Evolutionary conservation across 257 asterid genomes (phyloP).

Genomic region (Gentiana macrophylla): DNA sequence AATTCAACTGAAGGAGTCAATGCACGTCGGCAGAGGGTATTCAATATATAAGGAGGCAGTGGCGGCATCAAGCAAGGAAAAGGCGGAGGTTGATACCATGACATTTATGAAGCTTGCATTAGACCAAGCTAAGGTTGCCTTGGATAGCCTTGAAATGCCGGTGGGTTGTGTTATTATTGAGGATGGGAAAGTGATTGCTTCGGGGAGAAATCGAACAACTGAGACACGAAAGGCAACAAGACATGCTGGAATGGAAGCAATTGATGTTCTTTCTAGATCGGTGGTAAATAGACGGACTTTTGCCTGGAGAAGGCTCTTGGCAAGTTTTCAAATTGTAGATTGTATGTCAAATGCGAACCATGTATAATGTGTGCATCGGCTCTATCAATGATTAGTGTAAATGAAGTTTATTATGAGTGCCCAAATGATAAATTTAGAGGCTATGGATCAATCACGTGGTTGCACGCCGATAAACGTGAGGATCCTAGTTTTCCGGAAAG

Average conservation of each 20-base stretch:
- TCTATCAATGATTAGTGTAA: slow-evolving; percentile 54
- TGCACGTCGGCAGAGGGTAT: too few species aligned
- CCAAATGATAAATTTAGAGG: too few species aligned
- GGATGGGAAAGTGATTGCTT: slow-evolving; percentile 57
- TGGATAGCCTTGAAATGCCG: slow-evolving; percentile 76
- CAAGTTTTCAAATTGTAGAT: slow-evolving; percentile 53
- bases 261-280: slow-evolving; percentile 67
- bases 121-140: slow-evolving; percentile 65
- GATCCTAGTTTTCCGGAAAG: too few species aligned
- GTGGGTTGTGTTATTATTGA: slow-evolving; percentile 74
- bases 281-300: slow-evolving; percentile 49
- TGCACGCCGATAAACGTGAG: too few species aligned
- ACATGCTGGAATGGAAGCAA: slow-evolving; percentile 98
- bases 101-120: slow-evolving; percentile 67
- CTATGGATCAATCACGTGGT: too few species aligned
- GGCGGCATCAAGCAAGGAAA: slow-evolving; percentile 23
- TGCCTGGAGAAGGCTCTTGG: slow-evolving; percentile 42
- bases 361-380: slow-evolving; percentile 96
- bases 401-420: too few species aligned
- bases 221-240: slow-evolving; percentile 84
- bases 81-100: slow-evolving; percentile 13
- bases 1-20: too few species aligned
- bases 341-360: slow-evolving; percentile 91
- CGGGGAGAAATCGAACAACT: slow-evolving; percentile 67
- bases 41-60: too few species aligned